Conservation (phyloP, 2,329 filamentous ascomycete genomes). For the Colletotrichum siamense region DNA sequence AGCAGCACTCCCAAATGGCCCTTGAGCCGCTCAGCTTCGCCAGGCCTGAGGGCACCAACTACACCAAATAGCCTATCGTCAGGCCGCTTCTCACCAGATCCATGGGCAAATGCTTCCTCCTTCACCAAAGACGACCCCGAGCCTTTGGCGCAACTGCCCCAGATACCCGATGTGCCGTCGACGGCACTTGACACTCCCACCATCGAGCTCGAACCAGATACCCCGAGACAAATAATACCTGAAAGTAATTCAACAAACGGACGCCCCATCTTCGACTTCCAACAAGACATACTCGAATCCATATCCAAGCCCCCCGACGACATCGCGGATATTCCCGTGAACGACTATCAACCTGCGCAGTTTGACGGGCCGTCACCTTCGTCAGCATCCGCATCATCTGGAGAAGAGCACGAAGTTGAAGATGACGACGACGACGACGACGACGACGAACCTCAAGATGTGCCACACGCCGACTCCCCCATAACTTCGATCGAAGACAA, state of each 20-base stretch:
- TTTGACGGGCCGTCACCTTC: background rate
- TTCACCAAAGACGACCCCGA: slow-evolving; percentile 24
- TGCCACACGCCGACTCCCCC: slow-evolving; percentile 39
- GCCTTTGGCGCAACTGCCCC: slow-evolving; percentile 21
- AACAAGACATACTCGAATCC: background rate
- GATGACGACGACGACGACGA: background rate
- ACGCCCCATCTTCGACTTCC: background rate
- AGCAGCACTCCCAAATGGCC: slow-evolving; percentile 47
- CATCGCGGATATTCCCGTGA: background rate
- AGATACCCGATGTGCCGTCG: slow-evolving; percentile 23
- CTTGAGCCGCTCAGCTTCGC: slow-evolving; percentile 39
- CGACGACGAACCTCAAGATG: slow-evolving; percentile 15
- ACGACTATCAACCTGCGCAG: background rate
- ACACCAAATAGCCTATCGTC: slow-evolving; percentile 36
- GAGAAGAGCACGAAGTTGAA: background rate
- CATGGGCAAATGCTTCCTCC: slow-evolving; percentile 39
- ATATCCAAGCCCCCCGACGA: background rate
- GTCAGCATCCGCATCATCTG: slow-evolving; percentile 27
- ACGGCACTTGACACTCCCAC: slow-evolving; percentile 3
- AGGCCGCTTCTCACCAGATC: slow-evolving; percentile 45
- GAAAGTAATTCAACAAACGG: background rate
- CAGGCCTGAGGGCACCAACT: slow-evolving; percentile 32
- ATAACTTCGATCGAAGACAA: slow-evolving; percentile 52
- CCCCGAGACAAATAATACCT: background rate
- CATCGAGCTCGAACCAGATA: background rate